Conservation (phyloP, 345 rosid species). For the Dovyalis caffra region DNA sequence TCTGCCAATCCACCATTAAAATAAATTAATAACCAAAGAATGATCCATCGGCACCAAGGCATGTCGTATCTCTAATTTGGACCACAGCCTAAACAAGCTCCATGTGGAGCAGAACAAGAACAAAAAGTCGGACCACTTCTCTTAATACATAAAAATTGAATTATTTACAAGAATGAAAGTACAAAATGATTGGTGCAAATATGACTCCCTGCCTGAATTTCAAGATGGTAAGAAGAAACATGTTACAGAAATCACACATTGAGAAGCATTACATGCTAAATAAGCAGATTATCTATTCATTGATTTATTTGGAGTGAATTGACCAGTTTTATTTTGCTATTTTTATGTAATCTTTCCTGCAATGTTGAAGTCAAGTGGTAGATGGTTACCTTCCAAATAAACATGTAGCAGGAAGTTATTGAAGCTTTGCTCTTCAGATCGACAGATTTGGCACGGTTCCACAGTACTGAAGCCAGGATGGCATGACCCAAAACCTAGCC, state of each 20-base stretch:
- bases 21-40: too few species aligned
- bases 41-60: neutral
- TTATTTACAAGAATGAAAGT: neutral
- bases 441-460: slow-evolving; percentile 73
- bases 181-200: neutral
- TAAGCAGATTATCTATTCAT: neutral
- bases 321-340: neutral
- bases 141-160: neutral
- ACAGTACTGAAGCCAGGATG: slow-evolving; percentile 53
- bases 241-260: neutral
- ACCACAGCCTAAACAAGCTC: neutral
- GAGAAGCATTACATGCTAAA: neutral
- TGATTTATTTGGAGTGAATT: neutral
- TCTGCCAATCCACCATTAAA: too few species aligned
- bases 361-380: neutral
- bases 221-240: neutral
- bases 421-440: slow-evolving; percentile 73
- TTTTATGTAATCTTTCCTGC: neutral
- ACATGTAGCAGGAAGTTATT: slow-evolving; percentile 91
- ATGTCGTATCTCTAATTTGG: neutral
- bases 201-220: neutral
- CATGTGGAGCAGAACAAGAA: neutral
- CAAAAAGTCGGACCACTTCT: too few species aligned
- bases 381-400: slow-evolving; percentile 84
- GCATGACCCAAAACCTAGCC: slow-evolving; percentile 72